Evolutionary conservation across 129 eudicot genomes (phyloP).

Genomic region (Chrysanthemum lavandulifolium): DNA sequence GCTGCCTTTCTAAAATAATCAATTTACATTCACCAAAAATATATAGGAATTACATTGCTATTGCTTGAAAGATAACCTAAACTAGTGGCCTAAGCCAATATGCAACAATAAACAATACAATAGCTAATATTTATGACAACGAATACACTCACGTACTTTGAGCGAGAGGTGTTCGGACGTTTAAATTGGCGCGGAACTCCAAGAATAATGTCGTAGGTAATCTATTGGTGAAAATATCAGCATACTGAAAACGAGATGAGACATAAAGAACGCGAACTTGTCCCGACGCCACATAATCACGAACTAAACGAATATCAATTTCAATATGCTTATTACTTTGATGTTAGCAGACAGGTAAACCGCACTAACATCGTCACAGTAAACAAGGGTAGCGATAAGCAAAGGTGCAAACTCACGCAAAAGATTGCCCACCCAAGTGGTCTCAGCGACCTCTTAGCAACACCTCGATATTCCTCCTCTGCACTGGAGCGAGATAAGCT

Average conservation of each 20-base stretch:
- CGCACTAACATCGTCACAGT: neutral
- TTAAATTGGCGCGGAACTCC: neutral
- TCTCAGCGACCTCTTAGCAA: neutral
- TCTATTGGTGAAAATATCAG: neutral
- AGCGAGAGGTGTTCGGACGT: neutral
- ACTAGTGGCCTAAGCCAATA: no score
- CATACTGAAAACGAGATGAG: neutral
- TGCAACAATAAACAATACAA: no score
- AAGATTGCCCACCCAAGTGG: neutral
- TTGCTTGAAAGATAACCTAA: no score
- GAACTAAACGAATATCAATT: neutral
- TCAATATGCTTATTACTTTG: neutral
- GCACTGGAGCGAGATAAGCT: neutral
- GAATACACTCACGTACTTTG: neutral
- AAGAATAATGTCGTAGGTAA: neutral
- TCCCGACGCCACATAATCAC: neutral
- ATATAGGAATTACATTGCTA: no score
- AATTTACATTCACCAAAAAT: no score
- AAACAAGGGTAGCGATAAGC: neutral
- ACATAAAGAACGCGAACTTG: neutral
- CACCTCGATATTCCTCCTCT: neutral
- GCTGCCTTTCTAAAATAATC: no score
- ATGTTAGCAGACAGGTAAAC: neutral
- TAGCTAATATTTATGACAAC: neutral
- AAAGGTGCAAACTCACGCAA: neutral